Evolutionary conservation across 2,329 filamentous ascomycete species (phyloP).

Genomic region (Biscogniauxia marginata): DNA sequence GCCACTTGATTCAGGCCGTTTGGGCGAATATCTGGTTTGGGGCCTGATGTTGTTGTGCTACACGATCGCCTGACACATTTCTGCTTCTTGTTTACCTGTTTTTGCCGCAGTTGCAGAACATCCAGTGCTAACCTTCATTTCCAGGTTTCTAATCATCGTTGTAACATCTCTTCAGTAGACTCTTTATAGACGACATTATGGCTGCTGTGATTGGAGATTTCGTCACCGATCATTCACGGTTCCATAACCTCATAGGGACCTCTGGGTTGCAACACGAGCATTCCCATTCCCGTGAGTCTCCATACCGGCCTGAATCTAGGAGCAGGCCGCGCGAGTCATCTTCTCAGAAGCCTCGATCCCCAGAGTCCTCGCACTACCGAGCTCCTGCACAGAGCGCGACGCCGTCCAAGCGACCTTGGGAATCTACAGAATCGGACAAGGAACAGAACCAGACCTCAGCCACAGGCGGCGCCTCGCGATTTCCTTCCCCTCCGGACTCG

Average conservation of each 20-base stretch:
- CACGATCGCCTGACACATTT: not conserved
- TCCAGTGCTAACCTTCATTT: slow-evolving; percentile 4
- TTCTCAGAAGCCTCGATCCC: slow-evolving; percentile 25
- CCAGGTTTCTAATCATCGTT: slow-evolving; percentile 1
- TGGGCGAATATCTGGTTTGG: slow-evolving; percentile 18
- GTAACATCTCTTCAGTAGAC: slow-evolving; percentile 1
- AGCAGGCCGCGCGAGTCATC: slow-evolving; percentile 31
- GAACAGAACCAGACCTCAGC: slow-evolving; percentile 28
- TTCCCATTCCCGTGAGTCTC: slow-evolving; percentile 45
- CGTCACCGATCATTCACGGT: slow-evolving; percentile 69
- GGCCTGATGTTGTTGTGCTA: slow-evolving; percentile 8
- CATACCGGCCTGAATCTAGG: slow-evolving; percentile 38
- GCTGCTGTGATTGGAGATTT: slow-evolving; percentile 68
- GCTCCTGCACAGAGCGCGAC: slow-evolving; percentile 23
- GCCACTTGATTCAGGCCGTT: not conserved
- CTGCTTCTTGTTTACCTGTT: slow-evolving; percentile 22
- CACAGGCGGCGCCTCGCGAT: slow-evolving; percentile 44
- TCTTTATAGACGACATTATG: slow-evolving; percentile 47
- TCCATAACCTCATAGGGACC: slow-evolving; percentile 66
- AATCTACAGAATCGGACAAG: slow-evolving; percentile 21
- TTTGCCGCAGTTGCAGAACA: slow-evolving; percentile 11
- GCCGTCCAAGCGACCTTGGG: slow-evolving; percentile 31
- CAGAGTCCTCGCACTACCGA: slow-evolving; percentile 23
- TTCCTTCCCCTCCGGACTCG: slow-evolving; percentile 55
- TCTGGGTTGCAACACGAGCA: slow-evolving; percentile 46